Evolutionary conservation across 2,329 filamentous ascomycete genomes (phyloP), one percentile per base, ranked within the genome.

Genomic region (Colletotrichum scovillei): DNA sequence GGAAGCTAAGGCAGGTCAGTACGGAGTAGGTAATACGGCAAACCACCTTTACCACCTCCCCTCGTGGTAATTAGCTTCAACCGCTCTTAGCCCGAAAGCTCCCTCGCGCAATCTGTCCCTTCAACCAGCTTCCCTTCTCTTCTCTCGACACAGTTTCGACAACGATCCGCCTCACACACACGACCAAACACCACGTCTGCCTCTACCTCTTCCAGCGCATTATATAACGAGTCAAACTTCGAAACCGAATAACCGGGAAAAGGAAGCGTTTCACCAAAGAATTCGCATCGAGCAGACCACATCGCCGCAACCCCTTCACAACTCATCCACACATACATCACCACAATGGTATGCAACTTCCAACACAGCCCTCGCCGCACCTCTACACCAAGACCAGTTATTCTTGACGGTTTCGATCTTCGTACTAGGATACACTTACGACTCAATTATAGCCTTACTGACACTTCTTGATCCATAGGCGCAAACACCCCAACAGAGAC

Each of bases 401-500:
- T 30, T n/a, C 30, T 28, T 32, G 12, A 16, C 9, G 30, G n/a
- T 42, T 60, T 35, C 19, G 9, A 49, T 5, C 24, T 26, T 53
- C 5, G n/a, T 35, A 32, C 14, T 16, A 16, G 30, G 42, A 35
- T 38, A 12, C 28, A 19, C 16, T 14, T 30, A 19, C 16, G 38
- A 14, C 30, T 26, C 59, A 24, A 14, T 28, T 16, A 12, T 14
- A n/a, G n/a, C 14, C 4, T 22, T 38, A 26, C 72, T 72, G 30
- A 67, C 63, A 28, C 42, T 49, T 12, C n/a, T 32, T 16, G 3
- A 24, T 19, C 28, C 11, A 24, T 79, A 95, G 93, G 93, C 92
- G 78, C 94, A 96, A 92, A 97, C 94, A 77, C 94, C 92, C 78
- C 90, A 94, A 83, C 94, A 97, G 87, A 92, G 94, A 82, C 91